These are phyloP conservation scores for Fusarium keratoplasticum DNA, from an alignment of 2,329 filamentous ascomycete genomes.

Conservation along the genomic window DNA sequence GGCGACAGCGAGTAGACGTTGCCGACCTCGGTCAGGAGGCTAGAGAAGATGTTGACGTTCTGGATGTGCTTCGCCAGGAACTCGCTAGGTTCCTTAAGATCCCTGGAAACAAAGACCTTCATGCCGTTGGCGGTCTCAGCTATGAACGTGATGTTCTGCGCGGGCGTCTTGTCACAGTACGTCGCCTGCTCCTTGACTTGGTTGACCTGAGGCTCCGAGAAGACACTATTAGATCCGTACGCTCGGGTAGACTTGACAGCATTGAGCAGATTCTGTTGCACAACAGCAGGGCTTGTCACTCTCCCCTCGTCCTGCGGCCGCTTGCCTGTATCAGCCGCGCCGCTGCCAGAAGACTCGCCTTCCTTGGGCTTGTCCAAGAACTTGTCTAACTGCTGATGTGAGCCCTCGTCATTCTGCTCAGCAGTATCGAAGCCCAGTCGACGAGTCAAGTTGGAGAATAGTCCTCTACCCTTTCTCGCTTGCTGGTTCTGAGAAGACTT, in stretches of 20 bases:
- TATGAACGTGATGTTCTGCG: constrained; percentile 77
- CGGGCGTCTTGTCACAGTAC: constrained; percentile 84
- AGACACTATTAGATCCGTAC: constrained; percentile 79
- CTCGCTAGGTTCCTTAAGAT: constrained; percentile 56
- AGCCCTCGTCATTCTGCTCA: constrained; percentile 55
- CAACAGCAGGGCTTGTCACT: constrained; percentile 69
- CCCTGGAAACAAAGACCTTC: constrained; percentile 76
- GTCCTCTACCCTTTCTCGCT: constrained; percentile 60
- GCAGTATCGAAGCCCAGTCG: constrained; percentile 74
- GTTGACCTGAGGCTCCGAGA: constrained; percentile 76
- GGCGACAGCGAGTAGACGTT: constrained; percentile 78
- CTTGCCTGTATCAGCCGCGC: constrained; percentile 23
- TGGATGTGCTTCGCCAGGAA: constrained; percentile 73
- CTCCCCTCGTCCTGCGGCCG: constrained; percentile 57
- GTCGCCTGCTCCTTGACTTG: constrained; percentile 84
- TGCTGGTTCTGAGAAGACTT: constrained; percentile 48
- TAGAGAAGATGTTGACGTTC: constrained; percentile 76
- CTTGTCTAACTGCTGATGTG: constrained; percentile 56
- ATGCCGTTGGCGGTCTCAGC: constrained; percentile 78
- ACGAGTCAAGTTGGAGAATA: constrained; percentile 77
- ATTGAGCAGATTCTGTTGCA: constrained; percentile 79
- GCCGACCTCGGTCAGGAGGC: constrained; percentile 75
- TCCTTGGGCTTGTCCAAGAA: constrained; percentile 53
- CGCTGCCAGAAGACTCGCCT: constrained; percentile 29
- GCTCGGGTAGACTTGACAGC: constrained; percentile 83